phyloP scores from a whole-genome alignment of 148 eudicot genomes.

The Camellia granthamiana region DNA sequence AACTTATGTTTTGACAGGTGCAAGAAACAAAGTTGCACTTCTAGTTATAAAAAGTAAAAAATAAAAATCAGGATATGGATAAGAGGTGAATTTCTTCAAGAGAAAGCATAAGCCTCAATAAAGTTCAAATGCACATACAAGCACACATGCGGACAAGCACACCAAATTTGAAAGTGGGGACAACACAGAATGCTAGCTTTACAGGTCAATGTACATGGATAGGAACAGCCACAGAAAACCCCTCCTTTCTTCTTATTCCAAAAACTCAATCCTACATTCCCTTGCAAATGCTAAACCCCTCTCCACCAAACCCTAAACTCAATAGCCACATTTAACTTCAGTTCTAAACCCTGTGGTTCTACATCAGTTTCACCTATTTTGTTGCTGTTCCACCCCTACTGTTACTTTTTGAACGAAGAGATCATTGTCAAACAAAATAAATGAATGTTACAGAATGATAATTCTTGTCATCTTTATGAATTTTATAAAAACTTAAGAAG shows the following conservation, averaged over 20 bases:
- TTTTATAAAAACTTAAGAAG: too few relatives aligned
- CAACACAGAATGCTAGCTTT: background rate
- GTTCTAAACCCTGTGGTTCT: background rate
- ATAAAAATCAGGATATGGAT: background rate
- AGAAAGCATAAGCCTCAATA: background rate
- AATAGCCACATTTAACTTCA: background rate
- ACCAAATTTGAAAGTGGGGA: background rate
- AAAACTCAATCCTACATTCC: background rate
- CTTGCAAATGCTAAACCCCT: background rate
- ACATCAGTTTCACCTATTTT: background rate
- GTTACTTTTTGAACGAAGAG: background rate
- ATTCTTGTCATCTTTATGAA: background rate
- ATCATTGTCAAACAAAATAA: background rate
- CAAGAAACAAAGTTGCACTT: conserved; percentile 70
- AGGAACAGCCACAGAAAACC: background rate
- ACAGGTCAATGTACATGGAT: background rate
- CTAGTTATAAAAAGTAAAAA: background rate
- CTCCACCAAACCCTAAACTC: background rate
- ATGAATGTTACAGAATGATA: background rate
- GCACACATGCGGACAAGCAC: background rate
- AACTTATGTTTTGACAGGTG: conserved; percentile 91
- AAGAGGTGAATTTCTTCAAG: background rate
- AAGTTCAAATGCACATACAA: background rate
- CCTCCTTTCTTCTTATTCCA: background rate
- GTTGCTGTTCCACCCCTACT: background rate